phyloP scores from a whole-genome alignment of 2,329 filamentous ascomycete species.

The Coleophoma cylindrospora region DNA sequence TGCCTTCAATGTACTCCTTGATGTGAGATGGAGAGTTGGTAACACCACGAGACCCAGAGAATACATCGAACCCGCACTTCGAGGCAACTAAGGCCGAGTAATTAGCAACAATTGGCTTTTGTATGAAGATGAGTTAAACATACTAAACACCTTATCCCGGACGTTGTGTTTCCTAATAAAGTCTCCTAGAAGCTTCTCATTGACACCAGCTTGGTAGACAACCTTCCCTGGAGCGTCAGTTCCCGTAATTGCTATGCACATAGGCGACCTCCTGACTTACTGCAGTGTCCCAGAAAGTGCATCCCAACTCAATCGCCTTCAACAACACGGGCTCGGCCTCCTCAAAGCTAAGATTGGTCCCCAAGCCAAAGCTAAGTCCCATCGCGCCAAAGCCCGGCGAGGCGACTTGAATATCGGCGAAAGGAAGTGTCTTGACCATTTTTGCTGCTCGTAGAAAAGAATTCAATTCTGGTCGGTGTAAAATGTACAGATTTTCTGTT shows the following conservation, averaged over 20 bases:
- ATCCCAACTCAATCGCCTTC: conserved; percentile 42
- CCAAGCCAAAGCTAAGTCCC: conserved; percentile 39
- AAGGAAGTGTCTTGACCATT: conserved; percentile 37
- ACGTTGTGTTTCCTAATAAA: conserved; percentile 29
- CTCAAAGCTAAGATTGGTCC: conserved; percentile 35
- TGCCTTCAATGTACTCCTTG: conserved; percentile 31
- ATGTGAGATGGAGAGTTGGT: conserved; percentile 32
- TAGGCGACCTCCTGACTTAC: too few relatives aligned
- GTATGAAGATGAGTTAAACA: conserved; percentile 26
- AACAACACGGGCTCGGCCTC: conserved; percentile 42
- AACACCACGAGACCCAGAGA: conserved; percentile 17
- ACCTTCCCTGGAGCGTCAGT: too few relatives aligned
- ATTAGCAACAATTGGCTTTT: conserved; percentile 13
- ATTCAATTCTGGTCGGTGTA: too few relatives aligned
- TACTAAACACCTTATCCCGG: conserved; percentile 35
- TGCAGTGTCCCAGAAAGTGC: conserved; percentile 30
- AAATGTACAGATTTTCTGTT: too few relatives aligned
- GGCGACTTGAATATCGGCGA: conserved; percentile 32
- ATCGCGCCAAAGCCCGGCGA: conserved; percentile 44
- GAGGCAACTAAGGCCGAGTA: conserved; percentile 43
- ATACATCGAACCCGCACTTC: conserved; percentile 36
- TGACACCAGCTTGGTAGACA: too few relatives aligned
- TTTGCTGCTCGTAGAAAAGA: neutral
- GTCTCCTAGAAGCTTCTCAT: too few relatives aligned
- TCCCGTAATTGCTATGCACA: too few relatives aligned